Evolutionary conservation across 2,329 filamentous ascomycete genomes (phyloP).

Genomic region (Talaromyces rugulosus): DNA sequence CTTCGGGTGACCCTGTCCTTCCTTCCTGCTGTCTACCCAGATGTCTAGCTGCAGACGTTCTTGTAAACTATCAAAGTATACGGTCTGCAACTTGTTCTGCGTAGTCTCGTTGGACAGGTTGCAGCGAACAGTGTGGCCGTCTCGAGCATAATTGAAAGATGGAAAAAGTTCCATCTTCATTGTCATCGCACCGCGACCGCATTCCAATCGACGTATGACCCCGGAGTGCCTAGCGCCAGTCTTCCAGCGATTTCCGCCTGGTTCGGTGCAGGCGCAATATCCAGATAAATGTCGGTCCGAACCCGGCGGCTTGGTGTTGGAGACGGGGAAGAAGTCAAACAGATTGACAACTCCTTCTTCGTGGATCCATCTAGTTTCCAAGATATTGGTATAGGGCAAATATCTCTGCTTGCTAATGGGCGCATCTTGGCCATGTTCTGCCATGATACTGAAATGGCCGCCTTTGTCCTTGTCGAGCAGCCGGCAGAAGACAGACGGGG

Average conservation of each 20-base stretch:
- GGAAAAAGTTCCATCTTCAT: conserved; percentile 69
- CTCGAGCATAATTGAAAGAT: conserved; percentile 65
- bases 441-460: conserved; percentile 64
- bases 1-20: conserved; percentile 42
- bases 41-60: conserved; percentile 64
- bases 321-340: conserved; percentile 71
- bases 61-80: conserved; percentile 58
- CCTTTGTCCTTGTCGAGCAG: conserved; percentile 71
- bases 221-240: conserved; percentile 37
- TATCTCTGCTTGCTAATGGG: conserved; percentile 72
- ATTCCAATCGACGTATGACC: conserved; percentile 68
- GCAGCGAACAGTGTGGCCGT: conserved; percentile 47
- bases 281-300: conserved; percentile 26
- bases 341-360: conserved; percentile 71
- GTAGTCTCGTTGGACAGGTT: conserved; percentile 33
- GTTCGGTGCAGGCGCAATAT: conserved; percentile 31
- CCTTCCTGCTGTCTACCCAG: conserved; percentile 58
- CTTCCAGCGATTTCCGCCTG: conserved; percentile 48
- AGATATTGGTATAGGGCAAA: conserved; percentile 67
- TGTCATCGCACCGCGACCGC: conserved; percentile 62
- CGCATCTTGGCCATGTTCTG: conserved; percentile 41
- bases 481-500: conserved; percentile 69
- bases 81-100: conserved; percentile 51
- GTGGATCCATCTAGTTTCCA: conserved; percentile 73
- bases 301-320: conserved; percentile 52